Evolutionary conservation across 1,284 basidiomycete genomes (phyloP).

Genomic region (Microbotryum silenes-acaulis): DNA sequence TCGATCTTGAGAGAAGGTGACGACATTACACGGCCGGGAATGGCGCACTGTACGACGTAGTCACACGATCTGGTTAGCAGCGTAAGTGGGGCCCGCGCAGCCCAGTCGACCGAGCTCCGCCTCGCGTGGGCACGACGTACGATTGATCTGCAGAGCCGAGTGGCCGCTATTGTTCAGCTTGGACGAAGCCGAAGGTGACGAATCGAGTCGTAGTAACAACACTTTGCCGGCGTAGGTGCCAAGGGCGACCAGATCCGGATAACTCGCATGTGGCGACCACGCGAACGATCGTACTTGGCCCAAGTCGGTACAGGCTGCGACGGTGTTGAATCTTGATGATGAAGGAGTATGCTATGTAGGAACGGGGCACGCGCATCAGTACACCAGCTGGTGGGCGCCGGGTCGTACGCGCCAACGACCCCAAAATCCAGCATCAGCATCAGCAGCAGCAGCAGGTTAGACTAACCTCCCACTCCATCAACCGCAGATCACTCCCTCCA

Average conservation of each 20-base stretch:
- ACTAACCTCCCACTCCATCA: conserved; percentile 26
- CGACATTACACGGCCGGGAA: conserved; percentile 32
- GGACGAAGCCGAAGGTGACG: conserved; percentile 13
- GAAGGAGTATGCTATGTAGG: not conserved
- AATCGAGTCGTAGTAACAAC: conserved; percentile 23
- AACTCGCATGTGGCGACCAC: conserved; percentile 22
- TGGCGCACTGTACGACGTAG: conserved; percentile 24
- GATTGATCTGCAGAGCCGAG: conserved; percentile 21
- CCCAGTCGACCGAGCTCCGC: not conserved
- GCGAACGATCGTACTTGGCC: conserved; percentile 26
- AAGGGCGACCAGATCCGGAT: conserved; percentile 27
- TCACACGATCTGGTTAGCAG: not conserved
- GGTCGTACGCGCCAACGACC: not conserved
- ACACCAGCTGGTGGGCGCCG: too few relatives aligned
- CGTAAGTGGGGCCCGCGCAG: too few relatives aligned
- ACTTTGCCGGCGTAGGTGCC: conserved; percentile 29
- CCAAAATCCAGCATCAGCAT: not conserved
- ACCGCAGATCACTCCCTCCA: conserved; percentile 26
- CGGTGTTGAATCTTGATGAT: conserved; percentile 10
- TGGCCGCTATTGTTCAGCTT: not conserved
- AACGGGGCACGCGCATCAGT: too few relatives aligned
- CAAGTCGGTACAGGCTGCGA: conserved; percentile 29
- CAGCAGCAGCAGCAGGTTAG: not conserved
- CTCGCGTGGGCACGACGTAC: not conserved
- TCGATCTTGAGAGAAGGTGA: conserved; percentile 26